phyloP scores from a whole-genome alignment of 495 filamentous ascomycete genomes.

The Neurospora pannonica region DNA sequence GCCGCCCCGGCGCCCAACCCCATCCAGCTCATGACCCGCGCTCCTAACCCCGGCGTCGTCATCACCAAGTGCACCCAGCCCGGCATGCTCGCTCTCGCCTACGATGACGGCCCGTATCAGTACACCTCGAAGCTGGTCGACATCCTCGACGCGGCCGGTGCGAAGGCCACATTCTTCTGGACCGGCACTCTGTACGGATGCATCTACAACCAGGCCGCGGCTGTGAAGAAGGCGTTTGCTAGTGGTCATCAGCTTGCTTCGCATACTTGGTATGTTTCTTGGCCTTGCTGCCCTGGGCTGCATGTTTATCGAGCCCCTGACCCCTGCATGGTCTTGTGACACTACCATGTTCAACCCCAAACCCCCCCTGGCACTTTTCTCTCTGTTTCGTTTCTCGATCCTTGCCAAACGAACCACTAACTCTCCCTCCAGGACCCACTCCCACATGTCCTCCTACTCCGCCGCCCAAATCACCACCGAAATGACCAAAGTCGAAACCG shows the following conservation, averaged over 20 bases:
- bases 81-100: constrained; percentile 45
- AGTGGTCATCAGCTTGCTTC: constrained; percentile 43
- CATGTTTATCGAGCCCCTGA: background rate
- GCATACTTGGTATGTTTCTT: constrained; percentile 39
- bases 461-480: constrained; percentile 32
- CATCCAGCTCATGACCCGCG: constrained; percentile 27
- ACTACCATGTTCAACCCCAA: background rate
- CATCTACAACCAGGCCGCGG: constrained; percentile 40
- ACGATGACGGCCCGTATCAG: constrained; percentile 64
- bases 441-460: constrained; percentile 33
- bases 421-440: constrained; percentile 27
- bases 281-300: background rate
- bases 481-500: constrained; percentile 42
- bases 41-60: constrained; percentile 27
- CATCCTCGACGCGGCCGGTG: constrained; percentile 50
- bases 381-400: too few species aligned
- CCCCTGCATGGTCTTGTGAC: background rate
- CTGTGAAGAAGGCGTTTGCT: constrained; percentile 40
- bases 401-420: background rate
- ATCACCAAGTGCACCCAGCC: constrained; percentile 33
- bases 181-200: constrained; percentile 49
- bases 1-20: constrained; percentile 26
- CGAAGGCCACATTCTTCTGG: constrained; percentile 49
- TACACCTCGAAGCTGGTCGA: constrained; percentile 60
- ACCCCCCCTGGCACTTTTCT: background rate